A percentile compares a stretch with the other conserved stretches of the same genome.
phyloP scores from a whole-genome alignment of 2,329 filamentous ascomycete species.

The Nemania bipapillata region DNA sequence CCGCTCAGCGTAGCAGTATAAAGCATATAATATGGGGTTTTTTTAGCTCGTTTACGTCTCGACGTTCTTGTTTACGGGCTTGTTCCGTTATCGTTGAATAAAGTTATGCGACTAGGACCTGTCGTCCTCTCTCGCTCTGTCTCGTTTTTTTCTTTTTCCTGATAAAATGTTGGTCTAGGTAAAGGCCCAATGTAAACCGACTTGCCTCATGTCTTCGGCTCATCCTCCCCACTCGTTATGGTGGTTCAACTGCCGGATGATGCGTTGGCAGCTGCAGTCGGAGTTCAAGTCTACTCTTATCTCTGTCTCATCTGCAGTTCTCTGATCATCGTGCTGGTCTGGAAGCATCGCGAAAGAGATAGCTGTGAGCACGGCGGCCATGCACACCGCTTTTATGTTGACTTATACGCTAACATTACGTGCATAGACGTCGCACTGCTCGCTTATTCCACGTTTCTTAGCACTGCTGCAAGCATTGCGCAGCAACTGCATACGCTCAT shows the following conservation, averaged over 20 bases:
- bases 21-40: constrained; percentile 8
- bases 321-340: constrained; percentile 54
- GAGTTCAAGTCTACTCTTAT: constrained; percentile 53
- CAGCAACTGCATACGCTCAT: constrained; percentile 58
- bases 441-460: constrained; percentile 53
- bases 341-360: constrained; percentile 54
- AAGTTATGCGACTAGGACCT: constrained; percentile 3
- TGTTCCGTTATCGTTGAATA: constrained; percentile 1
- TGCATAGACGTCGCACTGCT: constrained; percentile 56
- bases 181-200: constrained; percentile 7
- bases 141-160: constrained; percentile 11
- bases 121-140: no score
- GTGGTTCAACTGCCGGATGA: constrained; percentile 52
- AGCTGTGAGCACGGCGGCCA: constrained; percentile 53
- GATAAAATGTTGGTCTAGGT: constrained; percentile 22
- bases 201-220: constrained; percentile 39
- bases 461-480: constrained; percentile 54
- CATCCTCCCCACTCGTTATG: constrained; percentile 48
- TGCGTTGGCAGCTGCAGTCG: constrained; percentile 50
- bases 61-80: constrained; percentile 4
- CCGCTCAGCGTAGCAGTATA: constrained; percentile 25
- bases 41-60: not conserved
- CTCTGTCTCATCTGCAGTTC: constrained; percentile 51
- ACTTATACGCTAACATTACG: constrained; percentile 21
- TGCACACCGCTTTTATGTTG: not conserved